Evolutionary conservation across 208 protist species (phyloP), one percentile per base, ranked within the genome.

Genomic region (Acanthamoeba triangularis): DNA sequence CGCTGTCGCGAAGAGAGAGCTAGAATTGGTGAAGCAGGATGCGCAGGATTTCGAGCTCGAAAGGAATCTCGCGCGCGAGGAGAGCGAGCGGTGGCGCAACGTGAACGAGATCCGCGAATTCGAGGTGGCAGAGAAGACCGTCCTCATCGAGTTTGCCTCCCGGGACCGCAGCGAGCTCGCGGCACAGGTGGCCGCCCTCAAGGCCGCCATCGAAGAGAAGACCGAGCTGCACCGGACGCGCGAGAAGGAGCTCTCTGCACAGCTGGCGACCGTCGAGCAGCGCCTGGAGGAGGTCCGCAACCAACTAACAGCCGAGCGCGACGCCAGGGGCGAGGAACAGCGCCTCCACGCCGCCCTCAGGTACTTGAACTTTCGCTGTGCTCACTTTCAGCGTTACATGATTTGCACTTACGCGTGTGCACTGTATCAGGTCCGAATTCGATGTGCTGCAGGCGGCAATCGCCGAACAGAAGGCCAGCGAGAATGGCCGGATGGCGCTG

Each of bases 221-320:
- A 87, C 78, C 23, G 78, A 63, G n/a, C n/a, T 30, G 41, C 78
- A 87, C 20, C 78, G 0, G 20, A 0, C 4, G 2, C 41, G 78
- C 1, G 78, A 87, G 49, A 6, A 87, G n/a, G 78, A 87, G 28
- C 78, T 87, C 52, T 20, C 78, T 5, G 28, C 13, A 5, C 78
- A 87, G 78, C 78, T 87, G 20, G 78, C 78, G 11, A n/a, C 49
- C 8, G 78, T 87, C 47, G 78, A 87, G 20, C 35, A 85, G 28
- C 47, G 44, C 13, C 76, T 85, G 16, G n/a, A 87, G 49, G 78
- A 56, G n/a, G 25, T 87, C 3, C 78, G 49, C 28, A 33, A 61
- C 25, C 47, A 87, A 23, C 41, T 87, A 5, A n/a, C 37, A 25
- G 41, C 78, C 78, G 78, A 87, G 33, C 78, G 78, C 13, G 78